These are phyloP conservation scores for Paulownia fortunei DNA, from an alignment of 257 asterid genomes.

Conservation along the genomic window DNA sequence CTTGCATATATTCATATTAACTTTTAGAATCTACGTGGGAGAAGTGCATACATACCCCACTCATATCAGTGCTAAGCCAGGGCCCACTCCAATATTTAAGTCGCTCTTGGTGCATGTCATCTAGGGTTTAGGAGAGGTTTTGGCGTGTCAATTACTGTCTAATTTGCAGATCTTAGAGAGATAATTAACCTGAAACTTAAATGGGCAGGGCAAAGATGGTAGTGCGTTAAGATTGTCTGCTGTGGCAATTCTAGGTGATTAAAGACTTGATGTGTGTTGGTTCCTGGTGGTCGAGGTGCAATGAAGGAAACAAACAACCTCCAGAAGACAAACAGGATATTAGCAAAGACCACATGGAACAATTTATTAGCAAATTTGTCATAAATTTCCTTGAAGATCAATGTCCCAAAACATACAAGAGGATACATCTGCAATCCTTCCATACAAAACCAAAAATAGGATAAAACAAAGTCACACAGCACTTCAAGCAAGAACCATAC, in stretches of 20 bases:
- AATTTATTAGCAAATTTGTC: slow-evolving; percentile 6
- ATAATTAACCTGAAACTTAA: neutral
- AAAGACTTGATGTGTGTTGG: neutral
- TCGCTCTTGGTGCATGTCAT: neutral
- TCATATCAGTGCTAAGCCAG: neutral
- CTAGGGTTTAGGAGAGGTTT: neutral
- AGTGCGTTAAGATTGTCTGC: neutral
- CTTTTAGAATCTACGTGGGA: neutral
- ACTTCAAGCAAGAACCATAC: slow-evolving; percentile 44
- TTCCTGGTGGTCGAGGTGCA: neutral
- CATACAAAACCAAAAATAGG: neutral
- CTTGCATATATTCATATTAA: neutral
- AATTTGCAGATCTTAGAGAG: neutral
- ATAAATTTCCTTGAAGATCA: neutral
- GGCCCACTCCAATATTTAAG: neutral
- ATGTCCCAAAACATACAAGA: slow-evolving; percentile 7
- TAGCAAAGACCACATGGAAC: neutral
- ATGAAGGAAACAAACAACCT: neutral
- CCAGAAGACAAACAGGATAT: neutral
- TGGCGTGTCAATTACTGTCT: neutral
- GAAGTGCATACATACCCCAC: no score
- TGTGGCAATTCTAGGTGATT: neutral
- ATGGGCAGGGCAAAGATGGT: neutral
- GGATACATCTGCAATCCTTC: neutral
- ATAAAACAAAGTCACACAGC: neutral